A percentile compares a stretch with the other conserved stretches of the same genome.
Conservation (phyloP, 2,329 filamentous ascomycete genomes). For the Paraphaeosphaeria sporulosa region DNA sequence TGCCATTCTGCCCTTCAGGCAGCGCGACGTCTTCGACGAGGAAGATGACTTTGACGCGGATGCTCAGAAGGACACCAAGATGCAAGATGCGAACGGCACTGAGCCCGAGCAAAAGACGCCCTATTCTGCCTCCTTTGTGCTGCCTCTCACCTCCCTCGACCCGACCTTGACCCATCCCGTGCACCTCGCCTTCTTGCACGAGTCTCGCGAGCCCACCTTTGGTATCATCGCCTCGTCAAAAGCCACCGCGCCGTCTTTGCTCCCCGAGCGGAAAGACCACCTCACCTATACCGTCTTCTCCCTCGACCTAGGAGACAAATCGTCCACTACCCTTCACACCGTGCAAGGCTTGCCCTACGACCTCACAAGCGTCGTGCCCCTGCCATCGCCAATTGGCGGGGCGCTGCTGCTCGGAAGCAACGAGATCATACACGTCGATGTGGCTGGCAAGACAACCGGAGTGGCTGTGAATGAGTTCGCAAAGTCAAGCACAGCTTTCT, state of each 20-base stretch:
- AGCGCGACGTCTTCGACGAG: slow-evolving; percentile 86
- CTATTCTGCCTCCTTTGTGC: slow-evolving; percentile 90
- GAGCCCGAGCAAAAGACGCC: slow-evolving; percentile 64
- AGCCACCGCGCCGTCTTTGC: slow-evolving; percentile 75
- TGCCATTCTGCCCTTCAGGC: slow-evolving; percentile 91
- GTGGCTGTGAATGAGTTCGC: slow-evolving; percentile 93
- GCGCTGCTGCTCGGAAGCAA: slow-evolving; percentile 87
- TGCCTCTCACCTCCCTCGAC: slow-evolving; percentile 88
- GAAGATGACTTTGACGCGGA: slow-evolving; percentile 88
- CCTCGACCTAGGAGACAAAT: slow-evolving; percentile 88
- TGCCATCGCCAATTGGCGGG: slow-evolving; percentile 87
- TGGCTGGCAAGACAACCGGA: slow-evolving; percentile 91
- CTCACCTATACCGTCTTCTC: slow-evolving; percentile 94
- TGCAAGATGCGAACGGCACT: slow-evolving; percentile 46
- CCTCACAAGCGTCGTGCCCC: slow-evolving; percentile 79
- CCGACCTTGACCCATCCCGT: slow-evolving; percentile 86
- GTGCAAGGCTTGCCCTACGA: slow-evolving; percentile 87
- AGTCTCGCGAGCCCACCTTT: slow-evolving; percentile 97
- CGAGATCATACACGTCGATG: slow-evolving; percentile 93
- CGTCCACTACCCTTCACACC: slow-evolving; percentile 90
- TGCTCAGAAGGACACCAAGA: slow-evolving; percentile 52
- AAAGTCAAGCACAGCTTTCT: slow-evolving; percentile 81
- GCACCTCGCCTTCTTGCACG: slow-evolving; percentile 90
- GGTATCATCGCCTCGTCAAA: slow-evolving; percentile 85
- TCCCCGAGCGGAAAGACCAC: slow-evolving; percentile 80